Conservation (phyloP, 179 eudicot genomes). For the Beta corolliflora region DNA sequence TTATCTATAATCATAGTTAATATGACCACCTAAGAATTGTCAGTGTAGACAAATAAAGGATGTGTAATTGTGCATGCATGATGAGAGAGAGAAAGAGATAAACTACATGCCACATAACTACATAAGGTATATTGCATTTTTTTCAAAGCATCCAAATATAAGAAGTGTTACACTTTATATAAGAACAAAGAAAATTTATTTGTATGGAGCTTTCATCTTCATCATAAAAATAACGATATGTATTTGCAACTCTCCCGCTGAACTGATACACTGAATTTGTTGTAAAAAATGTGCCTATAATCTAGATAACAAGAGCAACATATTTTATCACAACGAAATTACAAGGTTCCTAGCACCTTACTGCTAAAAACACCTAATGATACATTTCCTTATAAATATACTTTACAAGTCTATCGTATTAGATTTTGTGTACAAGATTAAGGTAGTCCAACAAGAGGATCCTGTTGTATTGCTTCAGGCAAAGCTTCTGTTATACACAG, state of each 20-base stretch:
- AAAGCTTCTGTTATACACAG: conserved; percentile 6
- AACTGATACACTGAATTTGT: background rate
- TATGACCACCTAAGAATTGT: no score
- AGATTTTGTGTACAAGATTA: conserved; percentile 16
- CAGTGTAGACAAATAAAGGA: no score
- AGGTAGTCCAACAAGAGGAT: background rate
- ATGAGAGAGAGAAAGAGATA: no score
- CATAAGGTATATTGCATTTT: no score
- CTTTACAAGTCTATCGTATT: conserved; percentile 11
- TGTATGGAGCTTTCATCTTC: background rate
- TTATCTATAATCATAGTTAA: no score
- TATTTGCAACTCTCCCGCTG: background rate
- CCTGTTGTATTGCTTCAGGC: background rate
- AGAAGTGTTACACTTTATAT: no score
- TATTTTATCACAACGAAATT: conserved; percentile 18
- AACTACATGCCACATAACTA: no score
- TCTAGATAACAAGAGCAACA: background rate
- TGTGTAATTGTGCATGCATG: no score
- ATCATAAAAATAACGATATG: background rate
- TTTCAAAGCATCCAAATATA: no score
- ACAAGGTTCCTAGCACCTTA: conserved; percentile 6
- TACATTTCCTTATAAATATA: conserved; percentile 19
- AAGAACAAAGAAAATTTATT: no score
- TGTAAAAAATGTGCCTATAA: background rate
- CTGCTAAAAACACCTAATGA: conserved; percentile 8